Conservation (phyloP, 805 yeast genomes). For the Kluyveromyces lactis region DNA sequence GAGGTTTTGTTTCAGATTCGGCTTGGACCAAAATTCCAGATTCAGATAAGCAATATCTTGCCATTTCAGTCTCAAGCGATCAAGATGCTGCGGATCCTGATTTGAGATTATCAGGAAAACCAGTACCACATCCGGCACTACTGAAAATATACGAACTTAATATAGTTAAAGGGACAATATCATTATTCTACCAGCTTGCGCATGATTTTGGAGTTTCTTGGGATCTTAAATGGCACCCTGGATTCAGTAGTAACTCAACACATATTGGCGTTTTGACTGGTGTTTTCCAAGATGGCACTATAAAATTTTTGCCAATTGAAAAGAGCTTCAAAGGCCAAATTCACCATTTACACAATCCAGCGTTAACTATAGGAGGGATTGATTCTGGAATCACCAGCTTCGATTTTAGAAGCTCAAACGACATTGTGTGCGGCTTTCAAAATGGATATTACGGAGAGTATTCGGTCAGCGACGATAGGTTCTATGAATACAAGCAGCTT, state of each 20-base stretch:
- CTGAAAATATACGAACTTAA: constrained; percentile 1
- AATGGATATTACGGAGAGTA: constrained; percentile 57
- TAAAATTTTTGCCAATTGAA: constrained; percentile 39
- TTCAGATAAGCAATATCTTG: constrained; percentile 35
- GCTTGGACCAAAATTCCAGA: constrained; percentile 40
- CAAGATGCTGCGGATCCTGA: constrained; percentile 21
- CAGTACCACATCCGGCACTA: constrained; percentile 1
- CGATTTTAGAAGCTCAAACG: constrained; percentile 37
- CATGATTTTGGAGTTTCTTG: constrained; percentile 40
- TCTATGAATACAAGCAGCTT: constrained; percentile 32
- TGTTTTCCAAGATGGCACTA: constrained; percentile 48
- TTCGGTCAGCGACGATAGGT: constrained; percentile 28
- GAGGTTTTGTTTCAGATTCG: constrained; percentile 44
- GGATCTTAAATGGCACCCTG: constrained; percentile 30
- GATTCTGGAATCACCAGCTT: constrained; percentile 36
- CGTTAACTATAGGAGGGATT: constrained; percentile 21
- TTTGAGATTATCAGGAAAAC: constrained; percentile 21
- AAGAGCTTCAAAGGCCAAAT: constrained; percentile 5
- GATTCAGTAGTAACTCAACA: constrained; percentile 13
- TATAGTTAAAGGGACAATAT: constrained; percentile 8
- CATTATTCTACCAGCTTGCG: constrained; percentile 17
- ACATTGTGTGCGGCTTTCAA: constrained; percentile 46
- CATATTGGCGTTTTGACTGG: constrained; percentile 41
- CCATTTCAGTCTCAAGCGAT: constrained; percentile 39
- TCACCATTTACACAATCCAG: constrained; percentile 14